Percentiles rank a stretch among this genome's conserved stretches.
Evolutionary conservation across 306 rosid genomes (phyloP).

Genomic region (Vigna trinervia): DNA sequence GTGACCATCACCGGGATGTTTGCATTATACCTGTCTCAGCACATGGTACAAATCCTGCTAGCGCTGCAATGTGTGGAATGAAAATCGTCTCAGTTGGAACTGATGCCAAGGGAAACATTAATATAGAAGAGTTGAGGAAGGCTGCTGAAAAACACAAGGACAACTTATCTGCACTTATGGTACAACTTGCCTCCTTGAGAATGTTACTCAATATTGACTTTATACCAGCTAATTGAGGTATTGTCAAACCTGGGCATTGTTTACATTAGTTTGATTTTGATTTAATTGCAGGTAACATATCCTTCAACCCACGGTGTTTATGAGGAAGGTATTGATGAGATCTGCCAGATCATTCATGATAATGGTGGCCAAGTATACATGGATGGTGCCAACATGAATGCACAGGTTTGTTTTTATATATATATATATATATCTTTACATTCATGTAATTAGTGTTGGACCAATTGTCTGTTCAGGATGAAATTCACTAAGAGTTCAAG

Average conservation of each 20-base stretch:
- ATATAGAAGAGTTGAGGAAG: conserved; percentile 84
- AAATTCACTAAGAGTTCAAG: conserved; percentile 21
- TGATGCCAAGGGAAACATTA: conserved; percentile 97
- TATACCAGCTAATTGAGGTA: conserved; percentile 14
- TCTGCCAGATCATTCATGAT: conserved; percentile 95
- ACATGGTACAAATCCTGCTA: conserved; percentile 99
- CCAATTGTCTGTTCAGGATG: neutral
- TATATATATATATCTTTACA: conserved; percentile 18
- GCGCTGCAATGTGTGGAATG: conserved; percentile 99
- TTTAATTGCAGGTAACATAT: conserved; percentile 82
- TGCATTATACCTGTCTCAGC: conserved; percentile 99
- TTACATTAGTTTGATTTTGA: conserved; percentile 40
- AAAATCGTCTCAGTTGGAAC: conserved; percentile 96
- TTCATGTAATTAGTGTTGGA: conserved; percentile 20
- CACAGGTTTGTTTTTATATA: conserved; percentile 67
- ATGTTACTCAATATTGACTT: conserved; percentile 4
- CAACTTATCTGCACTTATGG: conserved; percentile 93
- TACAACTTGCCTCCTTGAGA: conserved; percentile 44
- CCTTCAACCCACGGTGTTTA: conserved; percentile 99
- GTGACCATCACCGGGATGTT: conserved; percentile 92
- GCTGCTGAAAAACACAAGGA: conserved; percentile 93
- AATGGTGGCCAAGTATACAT: conserved; percentile 99
- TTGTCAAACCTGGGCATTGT: conserved; percentile 18
- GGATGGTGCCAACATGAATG: conserved; percentile 99
- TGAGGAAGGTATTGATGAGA: conserved; percentile 99